phyloP scores from a whole-genome alignment of 345 rosid species.

The Erucastrum elatum region DNA sequence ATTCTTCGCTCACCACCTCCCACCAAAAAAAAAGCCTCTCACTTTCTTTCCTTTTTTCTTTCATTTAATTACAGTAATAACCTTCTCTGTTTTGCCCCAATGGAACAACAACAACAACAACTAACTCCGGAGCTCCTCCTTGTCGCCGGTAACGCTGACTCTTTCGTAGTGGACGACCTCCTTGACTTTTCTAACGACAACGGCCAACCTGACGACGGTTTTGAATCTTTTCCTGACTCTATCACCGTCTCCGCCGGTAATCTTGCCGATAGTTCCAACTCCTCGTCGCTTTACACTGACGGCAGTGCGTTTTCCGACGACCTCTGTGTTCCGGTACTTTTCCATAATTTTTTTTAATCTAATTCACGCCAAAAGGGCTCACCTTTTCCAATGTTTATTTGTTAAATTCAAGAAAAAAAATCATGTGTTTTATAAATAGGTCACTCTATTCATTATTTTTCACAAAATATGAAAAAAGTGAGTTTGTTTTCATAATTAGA shows the following conservation, averaged over 20 bases:
- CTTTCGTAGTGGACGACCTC: slow-evolving; percentile 91
- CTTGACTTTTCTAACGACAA: slow-evolving; percentile 79
- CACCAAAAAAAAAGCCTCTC: not conserved
- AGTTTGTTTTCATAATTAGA: not conserved
- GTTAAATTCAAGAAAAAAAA: not conserved
- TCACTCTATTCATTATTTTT: not conserved
- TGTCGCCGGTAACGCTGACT: slow-evolving; percentile 46
- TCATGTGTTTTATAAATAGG: slow-evolving; percentile 11
- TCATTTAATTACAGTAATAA: slow-evolving; percentile 6
- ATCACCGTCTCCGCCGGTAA: slow-evolving; percentile 26
- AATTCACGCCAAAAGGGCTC: not conserved
- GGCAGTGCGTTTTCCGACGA: slow-evolving; percentile 48
- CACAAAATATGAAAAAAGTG: not conserved
- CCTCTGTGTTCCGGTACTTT: slow-evolving; percentile 82
- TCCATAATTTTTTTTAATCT: not conserved
- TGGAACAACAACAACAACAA: slow-evolving; percentile 20
- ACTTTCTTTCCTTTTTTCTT: not conserved
- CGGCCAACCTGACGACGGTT: slow-evolving; percentile 36
- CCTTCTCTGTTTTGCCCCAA: slow-evolving; percentile 13
- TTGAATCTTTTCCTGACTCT: slow-evolving; percentile 48
- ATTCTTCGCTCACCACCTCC: slow-evolving; percentile 10
- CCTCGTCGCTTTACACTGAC: slow-evolving; percentile 44
- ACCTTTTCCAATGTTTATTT: not conserved
- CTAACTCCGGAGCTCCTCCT: slow-evolving; percentile 29
- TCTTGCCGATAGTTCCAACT: slow-evolving; percentile 30